These are phyloP conservation scores for Lentinula sp. DNA, from an alignment of 768 basidiomycete genomes.

Conservation along the genomic window DNA sequence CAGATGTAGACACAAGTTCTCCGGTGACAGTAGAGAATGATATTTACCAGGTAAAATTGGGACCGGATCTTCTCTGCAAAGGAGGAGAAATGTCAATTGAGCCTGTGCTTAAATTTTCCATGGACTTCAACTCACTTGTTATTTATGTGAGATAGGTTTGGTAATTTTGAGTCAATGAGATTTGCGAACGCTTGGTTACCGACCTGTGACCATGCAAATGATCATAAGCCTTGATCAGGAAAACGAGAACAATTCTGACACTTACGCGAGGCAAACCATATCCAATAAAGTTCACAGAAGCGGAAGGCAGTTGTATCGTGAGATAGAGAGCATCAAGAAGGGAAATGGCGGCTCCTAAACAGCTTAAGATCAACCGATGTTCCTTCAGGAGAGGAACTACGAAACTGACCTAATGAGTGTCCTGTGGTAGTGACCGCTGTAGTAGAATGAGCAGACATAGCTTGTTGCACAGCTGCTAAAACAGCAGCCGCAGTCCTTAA, in stretches of 20 bases:
- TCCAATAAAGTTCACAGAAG: slow-evolving; percentile 24
- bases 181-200: slow-evolving; percentile 60
- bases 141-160: slow-evolving; percentile 49
- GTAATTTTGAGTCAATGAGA: slow-evolving; percentile 45
- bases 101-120: background rate
- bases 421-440: slow-evolving; percentile 35
- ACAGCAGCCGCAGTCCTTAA: slow-evolving; percentile 32
- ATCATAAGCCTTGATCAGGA: background rate
- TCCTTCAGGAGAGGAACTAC: background rate
- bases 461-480: slow-evolving; percentile 31
- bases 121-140: slow-evolving; percentile 33
- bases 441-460: slow-evolving; percentile 25
- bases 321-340: slow-evolving; percentile 54
- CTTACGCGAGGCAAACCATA: slow-evolving; percentile 41
- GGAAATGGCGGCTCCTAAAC: slow-evolving; percentile 43
- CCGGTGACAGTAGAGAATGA: background rate
- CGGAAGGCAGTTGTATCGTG: slow-evolving; percentile 38
- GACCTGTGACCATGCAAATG: slow-evolving; percentile 20
- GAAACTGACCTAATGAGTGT: slow-evolving; percentile 31
- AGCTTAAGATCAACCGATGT: background rate
- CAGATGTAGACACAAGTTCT: background rate
- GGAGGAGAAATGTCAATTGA: background rate
- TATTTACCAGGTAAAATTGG: slow-evolving; percentile 33
- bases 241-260: slow-evolving; percentile 10
- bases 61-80: slow-evolving; percentile 29